A percentile compares a stretch with the other conserved stretches of the same genome.
Evolutionary conservation across 345 rosid species (phyloP).

Genomic region (Syzygium jambos): DNA sequence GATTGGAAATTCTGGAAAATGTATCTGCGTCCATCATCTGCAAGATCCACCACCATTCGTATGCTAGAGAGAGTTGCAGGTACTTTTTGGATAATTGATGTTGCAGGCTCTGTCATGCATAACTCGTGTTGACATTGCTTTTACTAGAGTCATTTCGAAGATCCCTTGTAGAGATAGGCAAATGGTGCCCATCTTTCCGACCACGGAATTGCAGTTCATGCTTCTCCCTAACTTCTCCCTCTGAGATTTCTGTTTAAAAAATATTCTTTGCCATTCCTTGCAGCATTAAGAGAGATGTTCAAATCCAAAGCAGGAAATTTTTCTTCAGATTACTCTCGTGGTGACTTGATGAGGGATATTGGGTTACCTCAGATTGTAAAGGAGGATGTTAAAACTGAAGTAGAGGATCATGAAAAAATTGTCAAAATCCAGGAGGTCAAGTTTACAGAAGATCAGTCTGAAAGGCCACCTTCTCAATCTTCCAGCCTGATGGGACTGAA

Average conservation of each 20-base stretch:
- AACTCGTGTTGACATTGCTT: not conserved
- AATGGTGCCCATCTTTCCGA: not conserved
- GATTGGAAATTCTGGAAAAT: slow-evolving; percentile 90
- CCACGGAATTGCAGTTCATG: not conserved
- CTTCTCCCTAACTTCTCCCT: not conserved
- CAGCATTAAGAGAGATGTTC: slow-evolving; percentile 77
- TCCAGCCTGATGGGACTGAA: slow-evolving; percentile 45
- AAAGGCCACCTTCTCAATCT: slow-evolving; percentile 26
- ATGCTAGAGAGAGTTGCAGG: slow-evolving; percentile 90
- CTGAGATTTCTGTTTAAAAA: not conserved
- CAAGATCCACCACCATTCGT: slow-evolving; percentile 60
- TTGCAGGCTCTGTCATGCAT: not conserved
- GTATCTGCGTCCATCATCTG: slow-evolving; percentile 48
- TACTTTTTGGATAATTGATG: not conserved
- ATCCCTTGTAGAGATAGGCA: not conserved
- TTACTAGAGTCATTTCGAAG: not conserved
- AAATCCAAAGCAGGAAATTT: slow-evolving; percentile 43
- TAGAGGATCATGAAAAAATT: slow-evolving; percentile 4
- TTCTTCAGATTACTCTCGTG: slow-evolving; percentile 27
- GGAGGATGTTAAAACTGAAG: slow-evolving; percentile 15
- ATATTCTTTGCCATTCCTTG: not conserved
- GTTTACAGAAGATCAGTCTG: slow-evolving; percentile 24
- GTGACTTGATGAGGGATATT: slow-evolving; percentile 21
- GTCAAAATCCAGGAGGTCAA: slow-evolving; percentile 5
- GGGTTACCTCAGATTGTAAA: slow-evolving; percentile 17